Base-by-base conservation (phyloP, 768 basidiomycete genomes). In the Coprinopsis strossmayeri region DNA sequence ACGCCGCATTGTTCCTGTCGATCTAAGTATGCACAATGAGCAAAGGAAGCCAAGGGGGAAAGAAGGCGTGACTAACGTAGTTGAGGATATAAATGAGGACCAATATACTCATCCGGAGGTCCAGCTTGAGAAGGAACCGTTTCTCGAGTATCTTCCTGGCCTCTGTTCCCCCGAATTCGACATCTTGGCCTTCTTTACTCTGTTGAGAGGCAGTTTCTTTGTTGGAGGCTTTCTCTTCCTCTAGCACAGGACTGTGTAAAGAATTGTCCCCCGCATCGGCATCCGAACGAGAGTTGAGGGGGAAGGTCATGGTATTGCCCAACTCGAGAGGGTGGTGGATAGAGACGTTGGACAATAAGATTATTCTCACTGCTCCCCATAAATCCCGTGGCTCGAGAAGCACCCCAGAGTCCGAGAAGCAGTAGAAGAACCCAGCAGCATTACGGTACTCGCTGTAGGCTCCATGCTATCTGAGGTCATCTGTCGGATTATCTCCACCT, bases 1-100 rank as follows among this genome's bases (percentile, higher is more conserved):
- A 84, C 82, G 76, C 72, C 27, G 74, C 83, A 64, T 88, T 89
- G 56, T 87, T 89, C 48, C 87, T 74, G 63, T 90, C 87, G 43
- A 89, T 76, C 76, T 87, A 58, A 59, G 24, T 12, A 43, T 23
- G 10, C 17, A 26, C n/a, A 13, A 40, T 49, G 37, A 46, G 35
- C 50, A 52, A 13, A 15, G 25, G 34, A 26, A 49, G 39, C 50
- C 21, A 40, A 38, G 12, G 25, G 42, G 25, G 52, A 5, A n/a
- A 18, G 0, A 35, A 21, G n/a, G 27, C 17, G 37, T 32, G 2
- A 55, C 61, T 23, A 58, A 70, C 68, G 64, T 73, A 76, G 52
- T 77, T 76, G 34, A 77, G 52, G 48, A 78, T 75, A 55, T 78
- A 76, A 47, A 78, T 76, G 30, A 74, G 45, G 23, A 79, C 64